phyloP scores from a whole-genome alignment of 805 yeast genomes.

The Monosporozyma aerobia region DNA sequence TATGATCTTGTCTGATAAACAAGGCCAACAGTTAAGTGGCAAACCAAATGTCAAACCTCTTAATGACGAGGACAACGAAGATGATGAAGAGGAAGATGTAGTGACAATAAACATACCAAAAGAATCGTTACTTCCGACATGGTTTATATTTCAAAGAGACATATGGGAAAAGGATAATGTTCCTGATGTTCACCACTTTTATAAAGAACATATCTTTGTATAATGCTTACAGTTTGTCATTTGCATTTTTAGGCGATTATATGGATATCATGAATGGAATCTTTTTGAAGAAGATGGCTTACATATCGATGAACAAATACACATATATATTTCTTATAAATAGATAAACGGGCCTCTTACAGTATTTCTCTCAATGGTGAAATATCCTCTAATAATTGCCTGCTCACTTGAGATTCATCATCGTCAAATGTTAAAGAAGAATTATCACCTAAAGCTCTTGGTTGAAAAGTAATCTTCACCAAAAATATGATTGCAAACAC shows the following conservation, averaged over 20 bases:
- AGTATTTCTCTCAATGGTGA: constrained; percentile 17
- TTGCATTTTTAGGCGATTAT: background rate
- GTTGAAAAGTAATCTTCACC: constrained; percentile 71
- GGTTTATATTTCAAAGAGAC: constrained; percentile 62
- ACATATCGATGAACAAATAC: background rate
- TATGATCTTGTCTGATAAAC: background rate
- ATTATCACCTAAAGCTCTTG: constrained; percentile 80
- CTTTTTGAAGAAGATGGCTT: background rate
- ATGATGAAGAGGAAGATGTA: constrained; percentile 1
- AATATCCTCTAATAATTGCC: constrained; percentile 2
- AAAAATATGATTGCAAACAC: constrained; percentile 68
- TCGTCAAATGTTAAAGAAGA: constrained; percentile 43
- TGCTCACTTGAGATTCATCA: constrained; percentile 4
- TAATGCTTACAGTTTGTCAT: constrained; percentile 2
- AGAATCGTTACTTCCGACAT: constrained; percentile 56
- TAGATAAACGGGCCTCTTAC: background rate
- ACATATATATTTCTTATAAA: background rate
- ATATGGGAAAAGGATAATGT: constrained; percentile 49
- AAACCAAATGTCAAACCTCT: background rate
- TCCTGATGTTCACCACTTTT: constrained; percentile 27
- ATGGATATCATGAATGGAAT: background rate
- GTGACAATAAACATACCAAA: constrained; percentile 43
- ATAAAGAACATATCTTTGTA: constrained; percentile 27
- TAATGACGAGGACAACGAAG: background rate
- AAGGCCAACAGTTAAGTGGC: background rate